These are phyloP conservation scores for Graphilbum sp. DNA, from an alignment of 2,329 filamentous ascomycete species.

Conservation along the genomic window DNA sequence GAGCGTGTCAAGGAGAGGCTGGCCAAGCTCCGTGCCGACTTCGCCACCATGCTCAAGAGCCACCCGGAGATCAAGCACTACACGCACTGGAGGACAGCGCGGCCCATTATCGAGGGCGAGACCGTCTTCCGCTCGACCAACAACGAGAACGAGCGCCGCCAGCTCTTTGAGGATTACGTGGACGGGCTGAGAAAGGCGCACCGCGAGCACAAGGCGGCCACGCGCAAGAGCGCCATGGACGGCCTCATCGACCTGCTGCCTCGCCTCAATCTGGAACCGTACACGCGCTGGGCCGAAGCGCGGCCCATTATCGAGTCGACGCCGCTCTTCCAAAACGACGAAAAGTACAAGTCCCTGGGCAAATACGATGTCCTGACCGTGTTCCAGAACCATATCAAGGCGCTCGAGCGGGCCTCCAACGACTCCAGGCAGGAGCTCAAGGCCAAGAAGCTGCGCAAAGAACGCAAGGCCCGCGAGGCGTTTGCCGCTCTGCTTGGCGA, in stretches of 20 bases:
- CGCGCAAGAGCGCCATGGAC: conserved; percentile 68
- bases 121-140: conserved; percentile 87
- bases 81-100: conserved; percentile 91
- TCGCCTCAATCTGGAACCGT: conserved; percentile 71
- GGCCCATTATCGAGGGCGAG: conserved; percentile 86
- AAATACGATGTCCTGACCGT: conserved; percentile 82
- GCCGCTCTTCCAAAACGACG: conserved; percentile 58
- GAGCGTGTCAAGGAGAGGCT: conserved; percentile 86
- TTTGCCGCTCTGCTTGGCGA: conserved; percentile 63
- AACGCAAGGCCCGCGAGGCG: conserved; percentile 72
- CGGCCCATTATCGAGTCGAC: conserved; percentile 67
- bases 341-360: conserved; percentile 37
- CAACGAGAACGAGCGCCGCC: conserved; percentile 71
- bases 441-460: conserved; percentile 59
- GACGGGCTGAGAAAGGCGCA: conserved; percentile 67
- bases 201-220: conserved; percentile 54
- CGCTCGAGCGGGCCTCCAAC: conserved; percentile 80
- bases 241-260: conserved; percentile 65
- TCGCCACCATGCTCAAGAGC: conserved; percentile 86
- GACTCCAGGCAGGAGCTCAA: conserved; percentile 81
- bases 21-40: conserved; percentile 82
- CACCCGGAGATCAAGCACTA: conserved; percentile 96
- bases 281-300: conserved; percentile 87
- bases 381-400: conserved; percentile 91
- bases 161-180: conserved; percentile 89